A percentile compares a stretch with the other conserved stretches of the same genome.
phyloP scores from a whole-genome alignment of 2,329 filamentous ascomycete genomes.

The Zarea fungicola region DNA sequence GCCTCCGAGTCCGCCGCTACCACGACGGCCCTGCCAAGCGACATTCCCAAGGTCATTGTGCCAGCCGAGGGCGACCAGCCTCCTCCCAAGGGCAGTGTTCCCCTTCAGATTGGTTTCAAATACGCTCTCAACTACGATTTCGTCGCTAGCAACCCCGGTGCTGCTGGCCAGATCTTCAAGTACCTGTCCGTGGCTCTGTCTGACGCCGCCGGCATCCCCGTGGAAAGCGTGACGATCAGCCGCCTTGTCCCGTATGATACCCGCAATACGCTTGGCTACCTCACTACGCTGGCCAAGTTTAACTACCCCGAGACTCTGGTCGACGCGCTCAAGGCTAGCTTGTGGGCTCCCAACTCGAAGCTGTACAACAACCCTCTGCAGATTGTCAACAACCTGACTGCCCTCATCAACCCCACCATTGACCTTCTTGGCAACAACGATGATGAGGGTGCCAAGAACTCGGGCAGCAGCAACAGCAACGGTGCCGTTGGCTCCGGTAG shows the following conservation, averaged over 20 bases:
- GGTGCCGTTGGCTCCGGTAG: slow-evolving; percentile 39
- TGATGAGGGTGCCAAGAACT: slow-evolving; percentile 34
- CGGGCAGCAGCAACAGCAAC: slow-evolving; percentile 25
- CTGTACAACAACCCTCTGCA: slow-evolving; percentile 67
- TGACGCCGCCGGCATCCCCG: slow-evolving; percentile 54
- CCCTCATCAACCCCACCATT: slow-evolving; percentile 78
- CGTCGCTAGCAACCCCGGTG: slow-evolving; percentile 64
- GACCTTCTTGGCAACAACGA: slow-evolving; percentile 32
- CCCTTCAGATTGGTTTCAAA: slow-evolving; percentile 82
- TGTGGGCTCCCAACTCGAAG: slow-evolving; percentile 65
- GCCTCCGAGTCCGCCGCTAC: slow-evolving; percentile 30
- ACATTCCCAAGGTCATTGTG: slow-evolving; percentile 69
- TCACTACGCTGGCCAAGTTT: slow-evolving; percentile 66
- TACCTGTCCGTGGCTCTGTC: slow-evolving; percentile 68
- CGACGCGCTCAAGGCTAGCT: slow-evolving; percentile 59
- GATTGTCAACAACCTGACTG: slow-evolving; percentile 68
- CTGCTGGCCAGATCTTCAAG: slow-evolving; percentile 79
- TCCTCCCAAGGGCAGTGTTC: slow-evolving; percentile 57
- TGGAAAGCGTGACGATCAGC: slow-evolving; percentile 57
- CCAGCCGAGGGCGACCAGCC: slow-evolving; percentile 53
- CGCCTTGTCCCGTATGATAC: slow-evolving; percentile 75
- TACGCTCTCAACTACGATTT: slow-evolving; percentile 79
- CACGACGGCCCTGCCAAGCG: slow-evolving; percentile 54
- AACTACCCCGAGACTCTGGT: slow-evolving; percentile 71
- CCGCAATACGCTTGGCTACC: slow-evolving; percentile 61